Base-by-base conservation (phyloP, 73 alveolate species). In the Loxodes magnus region DNA sequence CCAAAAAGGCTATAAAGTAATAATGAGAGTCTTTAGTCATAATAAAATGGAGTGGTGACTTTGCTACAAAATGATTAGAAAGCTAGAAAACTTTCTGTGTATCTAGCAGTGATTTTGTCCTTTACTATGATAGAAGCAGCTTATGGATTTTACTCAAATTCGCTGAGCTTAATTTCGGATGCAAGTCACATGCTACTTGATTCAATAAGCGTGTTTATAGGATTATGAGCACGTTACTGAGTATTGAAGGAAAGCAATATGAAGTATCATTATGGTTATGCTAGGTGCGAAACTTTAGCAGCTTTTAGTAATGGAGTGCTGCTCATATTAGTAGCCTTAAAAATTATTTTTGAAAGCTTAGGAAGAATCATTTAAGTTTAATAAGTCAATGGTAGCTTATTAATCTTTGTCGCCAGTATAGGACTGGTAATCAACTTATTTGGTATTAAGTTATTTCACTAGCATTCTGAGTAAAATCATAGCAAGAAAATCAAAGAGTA, bases 111-210 rank as follows among this genome's bases (percentile, higher is more conserved):
- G 43, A 86, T 86, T 56, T 64, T 90, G 46, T 46, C 84, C 3
- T 87, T 90, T 54, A 90, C 87, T 95, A 82, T 90, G 56, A 96
- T 90, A 12, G 98, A 90, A 67, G 74, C 82, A 27, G 69, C 79
- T 5, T 90, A 90, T 60, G 98, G 98, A 15, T 60, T 71, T 30
- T 28, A 82, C 17, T 68, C 96, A 12, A 87, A 87, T 51, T 64
- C 91, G 50, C 70, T 90, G 34, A 95, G 98, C 17, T 68, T 90
- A 30, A 79, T 90, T 41, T 59, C 94, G 12, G 98, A 90, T 67
- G 80, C 96, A 3, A 82, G 82, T 10, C 98, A 91, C 65, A 87
- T 91, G 97, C 67, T 87, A 1, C 62, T 91, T 41, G 97, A 91
- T 64, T 91, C 95, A 64, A 87, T 85, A 25, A 96, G 96, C n/a